phyloP scores from a whole-genome alignment of 2,329 filamentous ascomycete genomes.

The Fusarium napiforme region DNA sequence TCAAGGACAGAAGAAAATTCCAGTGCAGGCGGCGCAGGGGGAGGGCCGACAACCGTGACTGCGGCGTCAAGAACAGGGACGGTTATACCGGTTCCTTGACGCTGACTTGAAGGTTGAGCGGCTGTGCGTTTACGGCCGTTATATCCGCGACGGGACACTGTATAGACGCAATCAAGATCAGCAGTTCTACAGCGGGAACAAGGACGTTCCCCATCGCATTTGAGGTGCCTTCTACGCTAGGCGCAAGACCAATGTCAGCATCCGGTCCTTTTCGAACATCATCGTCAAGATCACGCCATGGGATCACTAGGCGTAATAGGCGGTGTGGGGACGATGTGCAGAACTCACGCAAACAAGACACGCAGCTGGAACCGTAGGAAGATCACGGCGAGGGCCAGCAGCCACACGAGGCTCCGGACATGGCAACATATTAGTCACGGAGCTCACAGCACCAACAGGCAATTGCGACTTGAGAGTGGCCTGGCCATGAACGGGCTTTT shows the following conservation, averaged over 20 bases:
- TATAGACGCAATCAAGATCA: background rate
- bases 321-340: background rate
- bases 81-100: too few relatives aligned
- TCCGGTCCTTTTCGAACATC: fast-evolving
- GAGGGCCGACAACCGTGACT: too few relatives aligned
- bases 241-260: background rate
- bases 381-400: background rate
- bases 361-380: background rate
- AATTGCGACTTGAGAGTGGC: background rate
- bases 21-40: background rate
- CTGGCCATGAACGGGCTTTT: background rate
- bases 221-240: background rate
- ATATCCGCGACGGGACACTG: background rate
- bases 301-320: background rate
- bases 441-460: background rate
- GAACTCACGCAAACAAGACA: slow-evolving; percentile 8
- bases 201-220: slow-evolving; percentile 3
- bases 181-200: background rate
- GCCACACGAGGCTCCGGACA: background rate
- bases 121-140: background rate
- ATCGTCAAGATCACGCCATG: background rate
- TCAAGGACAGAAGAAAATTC: background rate
- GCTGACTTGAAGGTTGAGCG: too few relatives aligned
- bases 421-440: background rate
- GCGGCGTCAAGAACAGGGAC: fast-evolving